These are phyloP conservation scores for Deuterostichococcus epilithicus DNA, from an alignment of 139 green algal genomes.

Conservation along the genomic window DNA sequence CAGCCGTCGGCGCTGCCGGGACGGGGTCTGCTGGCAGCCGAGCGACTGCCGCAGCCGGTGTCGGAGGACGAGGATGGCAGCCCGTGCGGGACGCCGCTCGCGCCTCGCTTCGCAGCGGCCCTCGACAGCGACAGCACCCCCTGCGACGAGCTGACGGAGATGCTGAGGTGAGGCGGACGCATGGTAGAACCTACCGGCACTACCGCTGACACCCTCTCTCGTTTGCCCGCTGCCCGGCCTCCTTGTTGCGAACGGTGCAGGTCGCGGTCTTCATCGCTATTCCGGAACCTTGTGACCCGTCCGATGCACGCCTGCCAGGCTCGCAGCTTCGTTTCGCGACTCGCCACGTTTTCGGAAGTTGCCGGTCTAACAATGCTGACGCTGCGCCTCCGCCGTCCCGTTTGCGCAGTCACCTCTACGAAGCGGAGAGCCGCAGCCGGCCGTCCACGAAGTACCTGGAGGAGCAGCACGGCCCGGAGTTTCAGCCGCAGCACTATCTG, in stretches of 20 bases:
- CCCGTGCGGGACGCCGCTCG: not conserved
- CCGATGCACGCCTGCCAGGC: not conserved
- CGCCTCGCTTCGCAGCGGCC: not conserved
- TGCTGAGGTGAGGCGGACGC: not conserved
- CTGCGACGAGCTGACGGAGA: not conserved
- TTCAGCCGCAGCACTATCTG: conserved; percentile 9
- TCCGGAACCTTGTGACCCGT: not conserved
- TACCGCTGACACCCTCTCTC: not conserved
- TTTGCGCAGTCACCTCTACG: not conserved
- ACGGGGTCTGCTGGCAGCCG: not conserved
- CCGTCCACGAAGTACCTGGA: conserved; percentile 16
- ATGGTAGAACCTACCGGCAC: not conserved
- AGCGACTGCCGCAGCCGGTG: not conserved
- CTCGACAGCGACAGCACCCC: not conserved
- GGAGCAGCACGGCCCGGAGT: conserved; percentile 3
- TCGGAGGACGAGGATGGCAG: not conserved
- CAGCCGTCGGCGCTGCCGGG: too few relatives aligned
- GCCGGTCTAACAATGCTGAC: not conserved
- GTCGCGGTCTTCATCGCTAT: not conserved
- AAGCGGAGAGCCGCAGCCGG: not conserved
- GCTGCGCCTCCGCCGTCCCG: too few relatives aligned
- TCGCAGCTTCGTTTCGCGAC: not conserved
- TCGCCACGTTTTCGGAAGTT: not conserved
- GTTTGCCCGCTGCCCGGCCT: not conserved
- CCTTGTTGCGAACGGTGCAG: not conserved